A percentile compares a stretch with the other conserved stretches of the same genome.
phyloP scores from a whole-genome alignment of 371 early-diverging fungal genomes.

The Mucor saturninus region DNA sequence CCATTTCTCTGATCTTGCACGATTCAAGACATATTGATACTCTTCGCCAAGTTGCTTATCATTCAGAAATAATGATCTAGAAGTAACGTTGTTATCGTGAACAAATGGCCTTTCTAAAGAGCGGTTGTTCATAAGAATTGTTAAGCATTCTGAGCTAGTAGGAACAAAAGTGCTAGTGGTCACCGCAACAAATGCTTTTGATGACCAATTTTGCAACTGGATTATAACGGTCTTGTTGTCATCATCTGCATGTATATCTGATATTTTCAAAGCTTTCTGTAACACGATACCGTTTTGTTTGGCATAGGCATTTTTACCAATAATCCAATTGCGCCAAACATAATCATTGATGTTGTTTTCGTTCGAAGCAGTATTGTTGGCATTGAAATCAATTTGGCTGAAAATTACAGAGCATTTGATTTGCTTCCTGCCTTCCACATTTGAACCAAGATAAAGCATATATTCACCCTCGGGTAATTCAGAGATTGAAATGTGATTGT shows the following conservation, averaged over 20 bases:
- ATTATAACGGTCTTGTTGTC: slow-evolving; percentile 15
- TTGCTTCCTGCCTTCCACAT: not conserved
- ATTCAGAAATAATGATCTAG: slow-evolving; percentile 30
- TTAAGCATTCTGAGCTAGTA: not conserved
- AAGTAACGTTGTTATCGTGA: not conserved
- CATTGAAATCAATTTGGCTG: not conserved
- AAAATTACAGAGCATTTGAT: slow-evolving; percentile 16
- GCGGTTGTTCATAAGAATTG: not conserved
- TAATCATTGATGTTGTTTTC: not conserved
- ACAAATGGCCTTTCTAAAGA: not conserved
- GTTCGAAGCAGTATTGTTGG: not conserved
- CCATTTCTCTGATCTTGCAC: slow-evolving; percentile 54
- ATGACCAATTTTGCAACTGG: slow-evolving; percentile 15
- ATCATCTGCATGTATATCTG: slow-evolving; percentile 12
- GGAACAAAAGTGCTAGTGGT: slow-evolving; percentile 41
- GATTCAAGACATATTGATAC: slow-evolving; percentile 60
- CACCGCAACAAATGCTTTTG: slow-evolving; percentile 30
- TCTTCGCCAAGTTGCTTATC: slow-evolving; percentile 60
- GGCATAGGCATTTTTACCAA: slow-evolving; percentile 13
- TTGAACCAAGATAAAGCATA: slow-evolving; percentile 15
- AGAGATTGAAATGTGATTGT: slow-evolving; percentile 20
- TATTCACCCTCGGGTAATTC: slow-evolving; percentile 41
- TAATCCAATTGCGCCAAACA: slow-evolving; percentile 25
- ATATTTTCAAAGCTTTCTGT: slow-evolving; percentile 14
- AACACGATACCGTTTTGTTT: slow-evolving; percentile 12